These are phyloP conservation scores for Phytophthora meadii DNA, from an alignment of 352 stramenopile genomes.

Conservation along the genomic window DNA sequence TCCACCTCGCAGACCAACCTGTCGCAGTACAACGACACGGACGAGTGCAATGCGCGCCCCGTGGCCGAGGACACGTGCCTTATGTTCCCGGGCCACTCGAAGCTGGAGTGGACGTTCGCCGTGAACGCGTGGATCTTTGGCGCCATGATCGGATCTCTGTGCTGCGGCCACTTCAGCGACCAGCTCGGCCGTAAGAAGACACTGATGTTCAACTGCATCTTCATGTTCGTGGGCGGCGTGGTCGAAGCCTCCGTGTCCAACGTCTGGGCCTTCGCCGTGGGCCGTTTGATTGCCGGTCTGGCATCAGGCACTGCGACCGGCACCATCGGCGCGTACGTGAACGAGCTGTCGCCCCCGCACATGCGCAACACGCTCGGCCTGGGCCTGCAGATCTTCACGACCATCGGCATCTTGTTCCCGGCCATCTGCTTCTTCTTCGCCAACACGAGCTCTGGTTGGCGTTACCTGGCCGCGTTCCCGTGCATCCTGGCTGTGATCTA, in stretches of 20 bases:
- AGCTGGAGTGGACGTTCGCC: slow-evolving; percentile 29
- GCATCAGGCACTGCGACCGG: slow-evolving; percentile 46
- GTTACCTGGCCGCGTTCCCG: slow-evolving; percentile 33
- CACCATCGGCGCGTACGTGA: slow-evolving; percentile 43
- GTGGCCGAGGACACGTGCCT: slow-evolving; percentile 29
- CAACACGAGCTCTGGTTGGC: slow-evolving; percentile 31
- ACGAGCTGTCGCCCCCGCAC: slow-evolving; percentile 27
- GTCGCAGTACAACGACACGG: slow-evolving; percentile 31
- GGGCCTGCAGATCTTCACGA: slow-evolving; percentile 23
- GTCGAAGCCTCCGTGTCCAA: slow-evolving; percentile 27
- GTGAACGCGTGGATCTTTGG: slow-evolving; percentile 33
- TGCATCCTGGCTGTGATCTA: slow-evolving; percentile 21
- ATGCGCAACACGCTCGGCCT: slow-evolving; percentile 25
- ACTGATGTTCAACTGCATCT: slow-evolving; percentile 38
- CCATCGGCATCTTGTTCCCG: slow-evolving; percentile 22
- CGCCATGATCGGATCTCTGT: slow-evolving; percentile 25
- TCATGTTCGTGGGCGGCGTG: slow-evolving; percentile 48
- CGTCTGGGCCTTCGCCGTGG: slow-evolving; percentile 36
- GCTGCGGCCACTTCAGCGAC: slow-evolving; percentile 27
- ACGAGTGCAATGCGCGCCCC: slow-evolving; percentile 30
- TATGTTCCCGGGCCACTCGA: slow-evolving; percentile 33
- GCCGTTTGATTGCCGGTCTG: slow-evolving; percentile 38
- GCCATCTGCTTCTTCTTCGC: slow-evolving; percentile 29
- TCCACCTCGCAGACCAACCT: slow-evolving; percentile 38
- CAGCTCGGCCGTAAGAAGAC: slow-evolving; percentile 24